Conservation (phyloP, 169 alveolate genomes). For the Babesia caballi region DNA sequence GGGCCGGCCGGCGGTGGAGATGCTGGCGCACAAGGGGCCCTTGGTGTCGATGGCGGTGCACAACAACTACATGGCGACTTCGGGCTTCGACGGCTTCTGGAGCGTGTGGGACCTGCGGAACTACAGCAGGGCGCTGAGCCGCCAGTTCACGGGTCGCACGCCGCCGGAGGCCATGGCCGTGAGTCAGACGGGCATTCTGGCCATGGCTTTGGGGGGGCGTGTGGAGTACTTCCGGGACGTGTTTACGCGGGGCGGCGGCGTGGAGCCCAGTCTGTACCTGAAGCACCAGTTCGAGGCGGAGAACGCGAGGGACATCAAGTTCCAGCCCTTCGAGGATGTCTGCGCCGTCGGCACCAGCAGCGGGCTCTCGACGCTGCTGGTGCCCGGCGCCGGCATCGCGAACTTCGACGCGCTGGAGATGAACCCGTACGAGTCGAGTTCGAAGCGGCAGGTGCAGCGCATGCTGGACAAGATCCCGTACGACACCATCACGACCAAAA, state of each 20-base stretch:
- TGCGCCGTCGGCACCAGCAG: constrained; percentile 87
- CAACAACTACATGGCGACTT: constrained; percentile 69
- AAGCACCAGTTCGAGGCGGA: constrained; percentile 69
- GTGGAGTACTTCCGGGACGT: constrained; percentile 46
- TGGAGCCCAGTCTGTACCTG: constrained; percentile 61
- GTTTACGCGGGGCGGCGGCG: constrained; percentile 33
- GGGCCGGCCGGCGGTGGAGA: constrained; percentile 65
- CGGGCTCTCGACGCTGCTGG: constrained; percentile 86
- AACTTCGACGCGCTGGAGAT: constrained; percentile 86
- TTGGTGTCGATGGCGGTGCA: constrained; percentile 60
- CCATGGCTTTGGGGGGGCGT: constrained; percentile 56
- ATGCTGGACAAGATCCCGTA: constrained; percentile 91
- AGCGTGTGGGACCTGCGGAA: constrained; percentile 93
- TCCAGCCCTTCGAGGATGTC: constrained; percentile 92
- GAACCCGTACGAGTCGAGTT: constrained; percentile 77
- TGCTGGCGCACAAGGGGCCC: constrained; percentile 70
- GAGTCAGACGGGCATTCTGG: constrained; percentile 60
- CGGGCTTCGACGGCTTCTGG: constrained; percentile 80
- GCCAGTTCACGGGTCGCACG: constrained; percentile 31
- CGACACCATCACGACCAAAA: constrained; percentile 86
- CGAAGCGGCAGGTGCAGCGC: constrained; percentile 86
- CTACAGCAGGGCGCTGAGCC: constrained; percentile 45
- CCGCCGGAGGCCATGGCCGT: constrained; percentile 52
- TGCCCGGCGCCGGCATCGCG: constrained; percentile 94
- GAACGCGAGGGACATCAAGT: constrained; percentile 75